These are phyloP conservation scores for Aspergillus sp. DNA, from an alignment of 2,329 filamentous ascomycete genomes.

Conservation along the genomic window DNA sequence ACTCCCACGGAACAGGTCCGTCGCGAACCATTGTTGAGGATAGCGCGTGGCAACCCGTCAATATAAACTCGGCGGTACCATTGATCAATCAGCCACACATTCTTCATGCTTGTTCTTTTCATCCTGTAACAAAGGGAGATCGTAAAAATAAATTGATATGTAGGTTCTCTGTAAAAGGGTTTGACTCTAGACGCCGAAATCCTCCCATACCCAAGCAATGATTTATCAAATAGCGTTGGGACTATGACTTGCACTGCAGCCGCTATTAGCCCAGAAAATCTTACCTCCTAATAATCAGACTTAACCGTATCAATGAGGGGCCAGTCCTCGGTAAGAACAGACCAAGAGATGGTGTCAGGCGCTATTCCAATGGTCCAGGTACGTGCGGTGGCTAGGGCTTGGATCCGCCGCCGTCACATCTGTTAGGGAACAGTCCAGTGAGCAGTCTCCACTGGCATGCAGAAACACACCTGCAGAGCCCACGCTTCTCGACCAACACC, in stretches of 20 bases:
- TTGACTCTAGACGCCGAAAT: too few relatives aligned
- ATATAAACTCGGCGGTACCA: slow-evolving; percentile 12
- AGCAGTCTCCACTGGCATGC: slow-evolving; percentile 25
- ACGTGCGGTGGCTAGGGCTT: slow-evolving; percentile 27
- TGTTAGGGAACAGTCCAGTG: slow-evolving; percentile 11
- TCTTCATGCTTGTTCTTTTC: background rate
- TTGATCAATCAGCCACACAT: background rate
- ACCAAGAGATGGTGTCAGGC: background rate
- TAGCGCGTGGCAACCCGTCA: slow-evolving; percentile 6
- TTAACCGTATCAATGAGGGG: background rate
- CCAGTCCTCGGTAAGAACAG: background rate
- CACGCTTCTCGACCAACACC: slow-evolving; percentile 33
- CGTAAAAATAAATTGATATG: too few relatives aligned
- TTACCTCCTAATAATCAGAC: slow-evolving; percentile 3
- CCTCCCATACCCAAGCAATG: background rate
- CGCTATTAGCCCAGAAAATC: slow-evolving; percentile 16
- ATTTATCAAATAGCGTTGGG: background rate
- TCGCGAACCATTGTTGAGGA: background rate
- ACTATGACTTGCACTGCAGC: slow-evolving; percentile 16
- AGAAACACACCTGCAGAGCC: slow-evolving; percentile 33
- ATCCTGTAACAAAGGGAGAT: too few relatives aligned
- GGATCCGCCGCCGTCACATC: slow-evolving; percentile 35
- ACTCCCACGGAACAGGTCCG: slow-evolving; percentile 6
- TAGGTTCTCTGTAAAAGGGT: too few relatives aligned
- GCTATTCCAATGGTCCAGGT: slow-evolving; percentile 15